phyloP scores from a whole-genome alignment of 1,284 basidiomycete genomes.

The Malassezia nana region DNA sequence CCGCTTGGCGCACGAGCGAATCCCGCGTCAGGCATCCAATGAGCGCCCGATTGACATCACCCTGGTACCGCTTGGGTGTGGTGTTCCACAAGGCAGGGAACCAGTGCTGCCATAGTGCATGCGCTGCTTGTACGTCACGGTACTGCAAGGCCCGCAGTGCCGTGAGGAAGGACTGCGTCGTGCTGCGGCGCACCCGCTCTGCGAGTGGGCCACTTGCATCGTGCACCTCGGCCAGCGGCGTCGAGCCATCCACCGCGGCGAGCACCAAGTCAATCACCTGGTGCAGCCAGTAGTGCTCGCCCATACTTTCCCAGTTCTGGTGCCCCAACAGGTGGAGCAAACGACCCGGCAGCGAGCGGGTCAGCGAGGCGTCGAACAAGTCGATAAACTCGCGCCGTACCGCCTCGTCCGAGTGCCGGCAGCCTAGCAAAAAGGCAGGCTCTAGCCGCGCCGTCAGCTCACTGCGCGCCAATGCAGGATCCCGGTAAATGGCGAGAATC shows the following conservation, averaged over 20 bases:
- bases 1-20: constrained; percentile 78
- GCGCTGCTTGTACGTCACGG: constrained; percentile 65
- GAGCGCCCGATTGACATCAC: constrained; percentile 78
- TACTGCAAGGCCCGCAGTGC: constrained; percentile 76
- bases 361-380: constrained; percentile 78
- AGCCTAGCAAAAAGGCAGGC: constrained; percentile 84
- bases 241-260: constrained; percentile 51
- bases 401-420: constrained; percentile 67
- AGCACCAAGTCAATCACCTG: constrained; percentile 81
- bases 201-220: constrained; percentile 7
- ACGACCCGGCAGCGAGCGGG: constrained; percentile 68
- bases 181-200: constrained; percentile 19
- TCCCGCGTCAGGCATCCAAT: constrained; percentile 85
- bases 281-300: constrained; percentile 90
- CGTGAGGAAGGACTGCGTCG: constrained; percentile 26
- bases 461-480: constrained; percentile 71
- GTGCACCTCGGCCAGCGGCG: constrained; percentile 26
- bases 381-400: constrained; percentile 82
- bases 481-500: constrained; percentile 88
- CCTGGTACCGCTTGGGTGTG: constrained; percentile 74
- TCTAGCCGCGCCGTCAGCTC: constrained; percentile 90
- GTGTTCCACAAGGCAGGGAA: constrained; percentile 85
- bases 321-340: constrained; percentile 83
- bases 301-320: constrained; percentile 89
- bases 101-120: constrained; percentile 77